Percentiles rank a stretch among this genome's conserved stretches.
These are phyloP conservation scores for Eremochloa ophiuroides DNA, from an alignment of 176 grass and related monocot genomes.

Conservation along the genomic window DNA sequence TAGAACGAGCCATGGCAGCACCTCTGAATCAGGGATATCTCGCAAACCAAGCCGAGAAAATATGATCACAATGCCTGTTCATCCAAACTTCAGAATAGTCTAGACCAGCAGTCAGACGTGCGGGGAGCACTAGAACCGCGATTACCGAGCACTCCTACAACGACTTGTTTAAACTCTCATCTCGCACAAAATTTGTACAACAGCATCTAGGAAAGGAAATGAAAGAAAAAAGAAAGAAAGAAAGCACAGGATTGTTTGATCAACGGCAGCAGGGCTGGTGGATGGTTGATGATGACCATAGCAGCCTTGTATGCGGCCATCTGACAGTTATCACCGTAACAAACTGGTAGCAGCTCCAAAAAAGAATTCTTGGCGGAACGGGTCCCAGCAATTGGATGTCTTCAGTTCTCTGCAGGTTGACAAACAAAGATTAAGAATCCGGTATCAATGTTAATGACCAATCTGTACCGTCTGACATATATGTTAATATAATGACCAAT, in stretches of 20 bases:
- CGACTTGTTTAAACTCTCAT: slow-evolving; percentile 19
- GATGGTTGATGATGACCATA: not conserved
- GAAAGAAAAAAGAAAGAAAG: not conserved
- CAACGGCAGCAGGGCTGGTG: not conserved
- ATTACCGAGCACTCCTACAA: slow-evolving; percentile 7
- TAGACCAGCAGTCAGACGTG: not conserved
- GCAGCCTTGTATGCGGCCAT: not conserved
- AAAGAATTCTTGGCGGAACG: not conserved
- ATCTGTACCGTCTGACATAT: not conserved
- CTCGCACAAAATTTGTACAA: slow-evolving; percentile 35
- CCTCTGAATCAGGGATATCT: not conserved
- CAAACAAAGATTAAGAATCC: not conserved
- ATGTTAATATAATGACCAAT: not conserved
- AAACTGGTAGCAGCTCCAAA: slow-evolving; percentile 6
- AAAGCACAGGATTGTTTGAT: slow-evolving; percentile 12
- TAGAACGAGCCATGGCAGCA: not conserved
- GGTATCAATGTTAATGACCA: not conserved
- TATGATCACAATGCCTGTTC: not conserved
- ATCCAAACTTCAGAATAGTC: slow-evolving; percentile 6
- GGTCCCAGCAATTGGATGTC: not conserved
- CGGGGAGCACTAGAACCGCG: not conserved
- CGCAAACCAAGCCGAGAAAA: not conserved
- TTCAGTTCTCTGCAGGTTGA: slow-evolving; percentile 30
- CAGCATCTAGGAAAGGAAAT: not conserved
- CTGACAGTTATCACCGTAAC: not conserved